Conservation (phyloP, 2,329 filamentous ascomycete genomes). For the Hypoxylon sp. region DNA sequence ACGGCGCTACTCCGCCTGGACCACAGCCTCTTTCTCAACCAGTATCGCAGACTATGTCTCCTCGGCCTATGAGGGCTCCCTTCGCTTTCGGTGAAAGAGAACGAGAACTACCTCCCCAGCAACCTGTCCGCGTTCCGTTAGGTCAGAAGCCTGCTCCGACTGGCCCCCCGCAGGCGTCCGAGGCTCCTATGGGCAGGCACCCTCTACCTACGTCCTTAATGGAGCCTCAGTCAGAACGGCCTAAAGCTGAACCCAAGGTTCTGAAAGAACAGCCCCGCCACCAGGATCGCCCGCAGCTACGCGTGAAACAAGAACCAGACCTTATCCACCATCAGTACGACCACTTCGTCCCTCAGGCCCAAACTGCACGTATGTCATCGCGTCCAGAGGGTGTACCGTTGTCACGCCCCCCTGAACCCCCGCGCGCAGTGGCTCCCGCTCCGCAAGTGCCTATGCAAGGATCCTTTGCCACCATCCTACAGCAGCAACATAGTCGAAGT, state of each 20-base stretch:
- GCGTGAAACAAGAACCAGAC: constrained; percentile 68
- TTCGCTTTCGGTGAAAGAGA: constrained; percentile 65
- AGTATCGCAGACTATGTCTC: constrained; percentile 64
- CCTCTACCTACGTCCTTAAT: constrained; percentile 52
- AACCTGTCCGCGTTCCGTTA: constrained; percentile 53
- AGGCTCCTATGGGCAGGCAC: constrained; percentile 50
- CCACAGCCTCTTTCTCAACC: constrained; percentile 58
- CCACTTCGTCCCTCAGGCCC: constrained; percentile 58
- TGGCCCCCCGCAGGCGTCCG: constrained; percentile 50
- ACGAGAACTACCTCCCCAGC: constrained; percentile 51
- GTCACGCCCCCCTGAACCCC: constrained; percentile 61
- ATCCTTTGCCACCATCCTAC: constrained; percentile 57
- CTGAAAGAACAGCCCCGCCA: constrained; percentile 54
- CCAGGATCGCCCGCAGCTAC: constrained; percentile 53
- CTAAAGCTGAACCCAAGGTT: constrained; percentile 53
- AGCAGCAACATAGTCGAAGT: constrained; percentile 59
- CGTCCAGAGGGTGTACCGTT: constrained; percentile 60
- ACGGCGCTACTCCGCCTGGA: constrained; percentile 48
- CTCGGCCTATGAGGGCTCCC: constrained; percentile 62
- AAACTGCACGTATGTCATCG: constrained; percentile 58
- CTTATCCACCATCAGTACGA: constrained; percentile 63
- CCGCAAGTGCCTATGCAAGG: constrained; percentile 55
- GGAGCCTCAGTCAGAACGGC: constrained; percentile 53
- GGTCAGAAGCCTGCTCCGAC: constrained; percentile 51
- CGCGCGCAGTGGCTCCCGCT: constrained; percentile 57